Base-by-base conservation (phyloP, 345 rosid species). In the Melastoma malabathricum region DNA sequence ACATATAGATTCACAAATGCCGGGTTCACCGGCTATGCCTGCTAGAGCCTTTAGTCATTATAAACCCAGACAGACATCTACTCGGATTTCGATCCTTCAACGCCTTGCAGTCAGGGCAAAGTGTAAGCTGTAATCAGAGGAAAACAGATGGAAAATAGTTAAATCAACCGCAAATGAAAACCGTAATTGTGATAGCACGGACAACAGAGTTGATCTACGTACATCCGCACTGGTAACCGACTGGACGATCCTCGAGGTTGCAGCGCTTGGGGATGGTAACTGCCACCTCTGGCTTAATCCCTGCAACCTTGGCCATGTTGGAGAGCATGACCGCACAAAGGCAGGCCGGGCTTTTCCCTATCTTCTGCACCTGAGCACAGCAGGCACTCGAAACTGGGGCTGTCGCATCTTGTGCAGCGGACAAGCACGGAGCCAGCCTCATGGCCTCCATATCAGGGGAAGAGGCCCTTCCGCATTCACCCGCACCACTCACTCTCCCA, bases 151-250 rank as follows among this genome's bases (percentile, higher is more conserved):
- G 17, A 54, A 3, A 15, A 38, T 20, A 50, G 18, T 41, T 34
- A 18, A 13, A 29, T 1, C 1, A n/a, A 58, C 15, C 29, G 12
- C 18, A n/a, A n/a, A 15, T 10, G 19, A 38, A 46, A 23, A 34
- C 41, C 41, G 12, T 8, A 34, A 34, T 6, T 8, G 41, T 34
- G 41, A 34, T 10, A 2, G 41, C 12, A 34, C 12, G 41, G 41
- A 34, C 12, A 12, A 34, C 12, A 16, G 47, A 54, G 22, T 18
- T 13, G 46, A 38, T 43, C 54, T 6, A 34, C 55, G 15, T 48
- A 83, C 94, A 84, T 82, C 95, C 93, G 57, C 98, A 92, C 64
- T 79, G 73, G 76, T 82, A 84, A 55, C 96, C 96, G 13, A 79
- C 70, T 8, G 96, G 96, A 50, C 89, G 88, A 66, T 73, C 64